phyloP scores from a whole-genome alignment of 169 alveolate genomes.

The Plasmodium coatneyi region DNA sequence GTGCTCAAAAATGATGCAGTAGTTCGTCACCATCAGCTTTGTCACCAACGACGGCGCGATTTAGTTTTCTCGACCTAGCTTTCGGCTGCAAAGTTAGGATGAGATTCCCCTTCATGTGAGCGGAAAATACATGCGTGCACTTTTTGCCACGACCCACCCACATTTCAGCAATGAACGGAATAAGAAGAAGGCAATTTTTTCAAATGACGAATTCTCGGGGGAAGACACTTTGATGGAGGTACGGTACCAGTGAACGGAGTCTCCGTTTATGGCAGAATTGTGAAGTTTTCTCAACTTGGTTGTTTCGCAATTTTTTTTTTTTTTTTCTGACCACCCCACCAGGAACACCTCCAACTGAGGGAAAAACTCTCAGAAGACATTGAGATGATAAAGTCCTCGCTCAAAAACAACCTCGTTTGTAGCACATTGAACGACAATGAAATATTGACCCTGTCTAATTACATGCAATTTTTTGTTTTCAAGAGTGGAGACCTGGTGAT shows the following conservation, averaged over 20 bases:
- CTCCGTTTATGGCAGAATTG: background rate
- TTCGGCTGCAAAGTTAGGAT: background rate
- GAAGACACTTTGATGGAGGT: conserved; percentile 76
- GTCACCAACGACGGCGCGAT: background rate
- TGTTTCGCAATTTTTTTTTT: background rate
- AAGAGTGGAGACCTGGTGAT: conserved; percentile 88
- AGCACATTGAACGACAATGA: conserved; percentile 90
- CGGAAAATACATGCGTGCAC: background rate
- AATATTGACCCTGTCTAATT: conserved; percentile 88
- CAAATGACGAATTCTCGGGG: conserved; percentile 72
- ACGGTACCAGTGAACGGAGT: background rate
- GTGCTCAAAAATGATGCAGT: background rate
- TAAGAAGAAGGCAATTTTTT: conserved; percentile 66
- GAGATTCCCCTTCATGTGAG: background rate
- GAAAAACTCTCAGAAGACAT: conserved; percentile 87
- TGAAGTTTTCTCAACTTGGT: background rate
- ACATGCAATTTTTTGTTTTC: conserved; percentile 90
- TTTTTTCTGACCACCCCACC: background rate
- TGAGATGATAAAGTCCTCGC: conserved; percentile 84
- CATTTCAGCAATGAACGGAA: conserved; percentile 56
- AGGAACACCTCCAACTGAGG: conserved; percentile 73
- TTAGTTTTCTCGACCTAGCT: background rate
- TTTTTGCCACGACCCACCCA: background rate
- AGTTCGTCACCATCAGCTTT: background rate
- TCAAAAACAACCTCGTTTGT: conserved; percentile 89